A percentile compares a stretch with the other conserved stretches of the same genome.
These are phyloP conservation scores for Ganoderma boninense DNA, from an alignment of 1,284 basidiomycete genomes.

Conservation along the genomic window DNA sequence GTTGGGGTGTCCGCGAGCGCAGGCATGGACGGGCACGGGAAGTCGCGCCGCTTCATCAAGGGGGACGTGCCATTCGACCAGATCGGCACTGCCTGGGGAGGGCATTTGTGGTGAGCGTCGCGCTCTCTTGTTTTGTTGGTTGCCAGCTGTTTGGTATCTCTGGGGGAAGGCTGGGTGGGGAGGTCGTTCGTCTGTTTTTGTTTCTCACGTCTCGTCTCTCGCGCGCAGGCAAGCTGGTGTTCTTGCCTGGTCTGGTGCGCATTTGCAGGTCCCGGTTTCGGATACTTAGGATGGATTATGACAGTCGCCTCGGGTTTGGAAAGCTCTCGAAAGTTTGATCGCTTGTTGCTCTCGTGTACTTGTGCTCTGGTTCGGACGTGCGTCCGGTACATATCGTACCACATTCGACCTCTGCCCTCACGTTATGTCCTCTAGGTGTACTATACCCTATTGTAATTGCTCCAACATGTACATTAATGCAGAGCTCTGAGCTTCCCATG, in stretches of 20 bases:
- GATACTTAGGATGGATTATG: conserved; percentile 8
- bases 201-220: background rate
- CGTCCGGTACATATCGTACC: background rate
- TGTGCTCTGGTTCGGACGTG: background rate
- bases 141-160: background rate
- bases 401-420: background rate
- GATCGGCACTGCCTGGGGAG: conserved; percentile 29
- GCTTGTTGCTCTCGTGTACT: background rate
- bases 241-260: conserved; percentile 16
- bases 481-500: conserved; percentile 1
- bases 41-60: conserved; percentile 34
- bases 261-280: conserved; percentile 6
- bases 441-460: background rate
- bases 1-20: conserved; percentile 35
- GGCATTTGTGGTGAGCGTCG: conserved; percentile 19
- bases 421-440: background rate
- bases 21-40: conserved; percentile 29
- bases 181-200: background rate
- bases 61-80: conserved; percentile 32
- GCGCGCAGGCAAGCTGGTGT: conserved; percentile 17
- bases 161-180: background rate
- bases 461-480: conserved; percentile 1
- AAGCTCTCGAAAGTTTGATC: conserved; percentile 1
- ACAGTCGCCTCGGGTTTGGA: conserved; percentile 1
- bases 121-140: background rate